Percentiles rank a stretch among this genome's conserved stretches.
These are phyloP conservation scores for Colletotrichum camelliae DNA, from an alignment of 2,329 filamentous ascomycete genomes.

Conservation along the genomic window DNA sequence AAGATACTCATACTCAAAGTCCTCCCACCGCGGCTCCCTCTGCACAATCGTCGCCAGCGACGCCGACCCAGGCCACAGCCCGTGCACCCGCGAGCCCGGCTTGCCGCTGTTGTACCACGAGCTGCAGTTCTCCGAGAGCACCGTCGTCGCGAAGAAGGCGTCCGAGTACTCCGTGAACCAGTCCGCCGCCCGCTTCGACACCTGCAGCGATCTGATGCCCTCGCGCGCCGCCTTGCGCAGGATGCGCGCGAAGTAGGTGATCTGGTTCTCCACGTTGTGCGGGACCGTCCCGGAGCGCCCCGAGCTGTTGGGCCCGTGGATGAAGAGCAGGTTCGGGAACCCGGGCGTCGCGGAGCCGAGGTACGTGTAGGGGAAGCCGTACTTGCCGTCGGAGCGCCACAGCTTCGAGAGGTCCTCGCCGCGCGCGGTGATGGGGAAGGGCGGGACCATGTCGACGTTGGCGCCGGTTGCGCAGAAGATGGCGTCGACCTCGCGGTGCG, in stretches of 20 bases:
- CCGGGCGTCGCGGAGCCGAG: slow-evolving; percentile 66
- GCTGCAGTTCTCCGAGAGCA: slow-evolving; percentile 66
- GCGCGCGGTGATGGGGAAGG: slow-evolving; percentile 63
- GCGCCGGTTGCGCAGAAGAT: slow-evolving; percentile 74
- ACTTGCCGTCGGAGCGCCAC: slow-evolving; percentile 61
- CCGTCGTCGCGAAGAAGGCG: slow-evolving; percentile 59
- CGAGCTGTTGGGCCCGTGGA: slow-evolving; percentile 65
- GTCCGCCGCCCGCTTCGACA: slow-evolving; percentile 63
- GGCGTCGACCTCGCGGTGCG: slow-evolving; percentile 63
- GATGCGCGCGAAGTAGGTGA: slow-evolving; percentile 69
- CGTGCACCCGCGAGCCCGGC: slow-evolving; percentile 68
- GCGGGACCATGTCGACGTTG: slow-evolving; percentile 62
- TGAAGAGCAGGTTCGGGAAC: slow-evolving; percentile 71
- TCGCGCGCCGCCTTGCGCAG: slow-evolving; percentile 71
- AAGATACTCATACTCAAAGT: slow-evolving; percentile 57
- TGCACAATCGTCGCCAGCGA: slow-evolving; percentile 65
- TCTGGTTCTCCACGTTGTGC: slow-evolving; percentile 68
- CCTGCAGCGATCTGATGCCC: slow-evolving; percentile 67
- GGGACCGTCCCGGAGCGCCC: slow-evolving; percentile 71
- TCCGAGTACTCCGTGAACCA: slow-evolving; percentile 67
- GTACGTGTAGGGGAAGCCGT: slow-evolving; percentile 72
- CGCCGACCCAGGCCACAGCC: slow-evolving; percentile 73
- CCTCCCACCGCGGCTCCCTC: slow-evolving; percentile 60
- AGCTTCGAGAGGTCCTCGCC: slow-evolving; percentile 58
- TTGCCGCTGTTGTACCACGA: slow-evolving; percentile 75